Conservation (phyloP, 495 filamentous ascomycete species). For the Hypoxylon crocopeplum region DNA sequence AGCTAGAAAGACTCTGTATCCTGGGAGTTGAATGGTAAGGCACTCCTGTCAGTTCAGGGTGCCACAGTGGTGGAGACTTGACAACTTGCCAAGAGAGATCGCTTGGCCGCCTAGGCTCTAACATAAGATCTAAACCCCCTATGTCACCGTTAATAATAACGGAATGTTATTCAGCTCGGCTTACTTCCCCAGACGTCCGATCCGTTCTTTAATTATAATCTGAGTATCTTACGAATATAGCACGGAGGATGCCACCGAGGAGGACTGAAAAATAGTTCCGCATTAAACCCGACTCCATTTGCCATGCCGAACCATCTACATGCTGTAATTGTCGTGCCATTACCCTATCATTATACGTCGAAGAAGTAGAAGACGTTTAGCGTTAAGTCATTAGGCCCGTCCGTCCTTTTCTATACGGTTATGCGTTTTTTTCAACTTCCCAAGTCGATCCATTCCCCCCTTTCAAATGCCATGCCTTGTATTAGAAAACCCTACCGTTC, state of each 20-base stretch:
- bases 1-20: conserved; percentile 55
- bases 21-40: conserved; percentile 54
- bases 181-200: not conserved
- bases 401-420: not conserved
- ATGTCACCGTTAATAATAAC: too few species aligned
- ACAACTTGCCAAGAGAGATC: not conserved
- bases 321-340: conserved; percentile 28
- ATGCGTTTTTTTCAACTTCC: not conserved
- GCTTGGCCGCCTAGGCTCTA: not conserved
- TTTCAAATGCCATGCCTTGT: not conserved
- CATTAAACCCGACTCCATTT: conserved; percentile 22
- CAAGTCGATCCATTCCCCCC: not conserved
- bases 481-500: not conserved
- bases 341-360: conserved; percentile 27
- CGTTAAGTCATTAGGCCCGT: conserved; percentile 25
- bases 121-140: too few species aligned
- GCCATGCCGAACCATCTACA: conserved; percentile 17
- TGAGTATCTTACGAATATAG: not conserved
- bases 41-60: not conserved
- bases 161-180: too few species aligned
- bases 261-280: not conserved
- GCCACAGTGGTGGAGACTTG: not conserved
- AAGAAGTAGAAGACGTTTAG: conserved; percentile 11
- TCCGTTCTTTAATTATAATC: not conserved
- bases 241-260: not conserved